These are phyloP conservation scores for Xanthoconium purpureum DNA, from an alignment of 768 basidiomycete genomes.

Conservation along the genomic window DNA sequence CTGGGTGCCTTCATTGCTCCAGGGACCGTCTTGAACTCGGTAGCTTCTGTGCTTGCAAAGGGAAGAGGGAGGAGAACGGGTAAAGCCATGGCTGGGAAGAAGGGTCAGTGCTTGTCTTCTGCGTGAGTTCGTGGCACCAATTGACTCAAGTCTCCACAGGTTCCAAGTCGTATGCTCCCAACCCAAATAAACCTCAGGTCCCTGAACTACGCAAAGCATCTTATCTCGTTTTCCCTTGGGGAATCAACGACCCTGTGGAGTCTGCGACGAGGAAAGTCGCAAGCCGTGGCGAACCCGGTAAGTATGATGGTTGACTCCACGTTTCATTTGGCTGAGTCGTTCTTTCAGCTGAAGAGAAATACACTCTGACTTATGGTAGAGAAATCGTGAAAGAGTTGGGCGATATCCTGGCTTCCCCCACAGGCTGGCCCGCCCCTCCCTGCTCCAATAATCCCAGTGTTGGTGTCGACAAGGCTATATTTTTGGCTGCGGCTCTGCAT, in stretches of 20 bases:
- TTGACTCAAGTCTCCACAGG: constrained; percentile 1
- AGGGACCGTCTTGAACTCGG: constrained; percentile 17
- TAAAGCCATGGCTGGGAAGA: constrained; percentile 13
- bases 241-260: constrained; percentile 78
- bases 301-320: background rate
- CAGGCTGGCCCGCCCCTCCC: constrained; percentile 90
- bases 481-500: background rate
- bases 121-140: background rate
- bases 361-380: constrained; percentile 26
- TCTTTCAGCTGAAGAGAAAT: background rate
- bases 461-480: constrained; percentile 10
- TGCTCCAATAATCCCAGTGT: constrained; percentile 58
- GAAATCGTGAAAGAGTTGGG: constrained; percentile 57
- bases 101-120: background rate
- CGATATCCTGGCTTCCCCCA: constrained; percentile 77
- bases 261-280: constrained; percentile 32
- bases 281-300: constrained; percentile 17
- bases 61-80: constrained; percentile 10
- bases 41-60: background rate
- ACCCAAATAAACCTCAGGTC: constrained; percentile 5
- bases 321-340: background rate
- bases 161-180: constrained; percentile 6
- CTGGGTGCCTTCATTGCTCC: constrained; percentile 26
- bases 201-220: constrained; percentile 34
- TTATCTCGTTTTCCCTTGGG: constrained; percentile 78